Evolutionary conservation across 2,329 filamentous ascomycete species (phyloP).

Genomic region (Chrysosporium keratinophilum): DNA sequence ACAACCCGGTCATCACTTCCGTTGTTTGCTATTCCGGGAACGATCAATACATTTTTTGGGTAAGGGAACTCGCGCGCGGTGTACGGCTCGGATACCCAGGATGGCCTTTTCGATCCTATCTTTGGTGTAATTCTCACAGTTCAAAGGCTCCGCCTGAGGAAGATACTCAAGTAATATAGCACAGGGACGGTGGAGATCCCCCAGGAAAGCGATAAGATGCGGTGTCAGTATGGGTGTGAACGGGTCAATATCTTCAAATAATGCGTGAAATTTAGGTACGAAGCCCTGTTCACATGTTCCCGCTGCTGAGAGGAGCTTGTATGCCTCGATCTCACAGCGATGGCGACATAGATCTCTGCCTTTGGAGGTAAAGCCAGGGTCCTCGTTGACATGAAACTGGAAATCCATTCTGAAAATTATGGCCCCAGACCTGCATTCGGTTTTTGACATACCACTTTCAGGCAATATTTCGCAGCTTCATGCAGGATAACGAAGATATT

Average conservation of each 20-base stretch:
- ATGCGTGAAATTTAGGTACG: constrained; percentile 9
- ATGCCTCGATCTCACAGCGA: constrained; percentile 12
- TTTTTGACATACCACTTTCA: constrained; percentile 6
- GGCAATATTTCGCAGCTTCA: constrained; percentile 11
- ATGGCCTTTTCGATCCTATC: constrained; percentile 8
- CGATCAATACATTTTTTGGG: constrained; percentile 10
- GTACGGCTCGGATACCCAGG: constrained; percentile 4
- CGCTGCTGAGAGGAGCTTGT: constrained; percentile 5
- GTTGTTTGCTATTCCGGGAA: constrained; percentile 1
- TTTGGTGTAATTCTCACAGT: constrained; percentile 5
- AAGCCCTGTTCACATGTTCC: constrained; percentile 8
- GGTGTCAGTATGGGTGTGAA: not conserved
- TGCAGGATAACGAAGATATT: constrained; percentile 8
- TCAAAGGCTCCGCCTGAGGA: constrained; percentile 2
- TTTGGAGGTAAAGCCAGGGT: constrained; percentile 8
- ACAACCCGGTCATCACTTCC: constrained; percentile 8
- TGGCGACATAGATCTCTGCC: constrained; percentile 10
- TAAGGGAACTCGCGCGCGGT: constrained; percentile 9
- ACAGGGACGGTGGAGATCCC: constrained; percentile 4
- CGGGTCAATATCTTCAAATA: constrained; percentile 10
- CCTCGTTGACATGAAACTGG: constrained; percentile 10
- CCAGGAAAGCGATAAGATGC: constrained; percentile 5
- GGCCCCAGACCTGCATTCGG: not conserved
- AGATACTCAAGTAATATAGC: constrained; percentile 12
- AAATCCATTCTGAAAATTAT: constrained; percentile 8